Evolutionary conservation across 768 basidiomycete species (phyloP), one percentile per base, ranked within the genome.

Genomic region (Filobasidium floriforme): DNA sequence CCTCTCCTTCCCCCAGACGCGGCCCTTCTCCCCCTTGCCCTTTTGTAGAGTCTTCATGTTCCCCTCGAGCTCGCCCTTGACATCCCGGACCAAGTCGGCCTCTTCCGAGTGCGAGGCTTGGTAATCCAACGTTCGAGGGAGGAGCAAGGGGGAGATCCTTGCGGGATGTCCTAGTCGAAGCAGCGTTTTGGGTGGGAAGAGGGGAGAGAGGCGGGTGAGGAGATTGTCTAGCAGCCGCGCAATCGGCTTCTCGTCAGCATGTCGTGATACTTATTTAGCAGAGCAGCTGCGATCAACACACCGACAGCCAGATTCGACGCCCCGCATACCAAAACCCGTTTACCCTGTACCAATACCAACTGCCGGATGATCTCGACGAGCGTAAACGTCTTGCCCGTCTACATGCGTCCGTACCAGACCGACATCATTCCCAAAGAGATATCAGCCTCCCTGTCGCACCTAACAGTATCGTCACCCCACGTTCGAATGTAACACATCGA

Each of bases 131-230:
- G 81, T 82, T 18, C 77, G 66, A 1, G 66, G 41, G 1, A 80
- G 72, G 14, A 84, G 75, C 19, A 74, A 71, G 32, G 86, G 81
- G 82, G 96, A 88, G 0, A 98, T 88, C 28, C 96, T 84, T 0
- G 96, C 94, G 0, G 96, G 96, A 77, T 99, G 96, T 0, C 96
- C 96, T 14, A 99, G 83, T n/a, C 96, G 84, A 0, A 92, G 92
- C 87, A 84, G 73, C 52, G 76, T 61, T 70, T 73, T 60, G 28
- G 72, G 66, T 66, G 80, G 76, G 22, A 80, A 71, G n/a, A 78
- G 54, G 0, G 73, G 67, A 0, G 79, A 67, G 11, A 99, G 82
- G 22, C 96, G 84, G 71, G 93, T 88, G 14, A 99, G 83, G 44
- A 99, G 88, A 77, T 99, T 99, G 77, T 99, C 96, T 67, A 46